Percentiles rank a stretch among this genome's conserved stretches.
Evolutionary conservation across 2,329 filamentous ascomycete genomes (phyloP).

Genomic region (Colletotrichum tofieldiae): DNA sequence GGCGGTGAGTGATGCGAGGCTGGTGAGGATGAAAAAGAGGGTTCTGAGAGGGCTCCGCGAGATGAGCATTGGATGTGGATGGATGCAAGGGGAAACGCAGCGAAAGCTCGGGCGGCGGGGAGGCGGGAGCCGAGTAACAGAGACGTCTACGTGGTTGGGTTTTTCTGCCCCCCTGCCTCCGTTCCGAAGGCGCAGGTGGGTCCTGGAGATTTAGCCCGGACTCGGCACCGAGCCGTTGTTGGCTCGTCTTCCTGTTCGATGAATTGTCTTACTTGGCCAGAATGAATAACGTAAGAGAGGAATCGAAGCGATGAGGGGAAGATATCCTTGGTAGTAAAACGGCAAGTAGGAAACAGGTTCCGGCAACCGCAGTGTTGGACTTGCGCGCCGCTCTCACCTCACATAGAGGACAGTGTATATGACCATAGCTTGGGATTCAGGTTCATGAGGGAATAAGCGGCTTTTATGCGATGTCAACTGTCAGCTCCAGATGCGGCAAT

Average conservation of each 20-base stretch:
- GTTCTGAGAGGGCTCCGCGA: constrained; percentile 4
- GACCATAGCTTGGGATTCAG: background rate
- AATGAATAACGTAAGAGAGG: background rate
- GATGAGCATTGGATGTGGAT: constrained; percentile 19
- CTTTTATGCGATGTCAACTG: background rate
- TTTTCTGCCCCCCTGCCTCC: background rate
- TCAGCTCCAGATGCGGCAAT: background rate
- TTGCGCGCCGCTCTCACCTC: too few relatives aligned
- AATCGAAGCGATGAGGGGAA: background rate
- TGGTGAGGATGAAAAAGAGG: constrained; percentile 10
- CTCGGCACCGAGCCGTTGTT: background rate
- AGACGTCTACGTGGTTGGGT: background rate
- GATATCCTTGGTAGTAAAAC: background rate
- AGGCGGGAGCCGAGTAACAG: background rate
- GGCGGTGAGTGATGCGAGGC: background rate
- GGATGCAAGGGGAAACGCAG: background rate
- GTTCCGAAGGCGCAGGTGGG: constrained; percentile 18
- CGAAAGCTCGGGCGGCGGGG: constrained; percentile 5
- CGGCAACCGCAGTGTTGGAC: background rate
- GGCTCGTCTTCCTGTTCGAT: background rate
- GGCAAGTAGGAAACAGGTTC: background rate
- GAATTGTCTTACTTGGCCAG: background rate
- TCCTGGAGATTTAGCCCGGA: background rate
- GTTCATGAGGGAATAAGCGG: background rate
- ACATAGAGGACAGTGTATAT: background rate